These are phyloP conservation scores for Colletotrichum salicis DNA, from an alignment of 2,329 filamentous ascomycete species.

Conservation along the genomic window DNA sequence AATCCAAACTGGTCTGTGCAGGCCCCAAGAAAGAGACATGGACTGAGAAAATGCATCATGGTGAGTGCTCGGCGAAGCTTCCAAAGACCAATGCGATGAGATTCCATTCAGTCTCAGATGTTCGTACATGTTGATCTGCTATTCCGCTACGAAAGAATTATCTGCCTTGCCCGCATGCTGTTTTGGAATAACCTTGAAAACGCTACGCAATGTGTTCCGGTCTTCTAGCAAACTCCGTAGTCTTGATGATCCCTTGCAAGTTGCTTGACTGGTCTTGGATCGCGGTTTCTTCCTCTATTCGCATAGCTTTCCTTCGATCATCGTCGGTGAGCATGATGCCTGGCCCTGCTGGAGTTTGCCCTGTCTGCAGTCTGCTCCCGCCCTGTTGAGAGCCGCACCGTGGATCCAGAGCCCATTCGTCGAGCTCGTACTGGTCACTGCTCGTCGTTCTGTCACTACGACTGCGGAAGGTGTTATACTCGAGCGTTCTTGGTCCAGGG, in stretches of 20 bases:
- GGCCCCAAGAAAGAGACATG: too few relatives aligned
- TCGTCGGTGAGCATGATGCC: neutral
- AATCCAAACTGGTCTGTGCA: too few relatives aligned
- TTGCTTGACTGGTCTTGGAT: neutral
- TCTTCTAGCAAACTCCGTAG: neutral
- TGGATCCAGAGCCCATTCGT: neutral
- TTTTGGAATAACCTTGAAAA: neutral
- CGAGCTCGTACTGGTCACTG: neutral
- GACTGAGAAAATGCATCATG: too few relatives aligned
- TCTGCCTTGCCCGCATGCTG: neutral
- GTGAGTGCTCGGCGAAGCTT: too few relatives aligned
- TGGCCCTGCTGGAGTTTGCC: neutral
- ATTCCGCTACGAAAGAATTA: too few relatives aligned
- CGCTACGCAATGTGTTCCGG: neutral
- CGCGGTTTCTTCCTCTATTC: neutral
- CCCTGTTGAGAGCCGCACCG: neutral
- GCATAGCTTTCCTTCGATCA: neutral
- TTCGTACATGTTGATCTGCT: too few relatives aligned
- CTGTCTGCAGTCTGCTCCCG: neutral
- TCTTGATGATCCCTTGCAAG: neutral
- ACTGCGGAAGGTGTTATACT: neutral
- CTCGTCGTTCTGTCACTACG: neutral
- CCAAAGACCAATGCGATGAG: too few relatives aligned
- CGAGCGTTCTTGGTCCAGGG: neutral
- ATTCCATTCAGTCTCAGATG: too few relatives aligned